These are phyloP conservation scores for Talaromyces amestolkiae DNA, from an alignment of 2,329 filamentous ascomycete genomes.

Conservation along the genomic window DNA sequence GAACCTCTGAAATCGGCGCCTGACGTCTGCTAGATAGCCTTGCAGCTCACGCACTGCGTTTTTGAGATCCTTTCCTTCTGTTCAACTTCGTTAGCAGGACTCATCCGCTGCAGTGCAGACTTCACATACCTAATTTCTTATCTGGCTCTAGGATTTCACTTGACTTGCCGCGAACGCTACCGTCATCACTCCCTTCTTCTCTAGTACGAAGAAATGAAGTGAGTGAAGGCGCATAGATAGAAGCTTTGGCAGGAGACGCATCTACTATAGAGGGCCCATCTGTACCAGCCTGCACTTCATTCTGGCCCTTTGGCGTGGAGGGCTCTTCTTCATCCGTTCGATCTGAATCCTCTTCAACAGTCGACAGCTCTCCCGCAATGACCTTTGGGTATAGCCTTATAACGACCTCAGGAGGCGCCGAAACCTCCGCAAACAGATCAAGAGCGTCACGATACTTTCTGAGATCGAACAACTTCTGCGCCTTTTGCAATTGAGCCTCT, in stretches of 20 bases:
- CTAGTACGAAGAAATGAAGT: conserved; percentile 38
- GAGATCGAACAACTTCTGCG: conserved; percentile 75
- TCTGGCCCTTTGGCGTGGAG: conserved; percentile 27
- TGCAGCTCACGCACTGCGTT: conserved; percentile 79
- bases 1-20: conserved; percentile 62
- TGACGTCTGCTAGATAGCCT: conserved; percentile 82
- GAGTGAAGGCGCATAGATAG: conserved; percentile 38
- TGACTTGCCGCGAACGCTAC: conserved; percentile 37
- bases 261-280: conserved; percentile 31
- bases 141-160: conserved; percentile 29
- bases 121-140: conserved; percentile 31
- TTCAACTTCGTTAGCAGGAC: conserved; percentile 16
- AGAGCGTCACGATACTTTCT: conserved; percentile 82
- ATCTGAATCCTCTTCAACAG: conserved; percentile 51
- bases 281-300: conserved; percentile 28
- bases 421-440: conserved; percentile 86
- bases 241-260: conserved; percentile 25
- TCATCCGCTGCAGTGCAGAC: background rate
- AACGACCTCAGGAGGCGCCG: conserved; percentile 84
- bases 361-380: conserved; percentile 79
- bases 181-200: conserved; percentile 41
- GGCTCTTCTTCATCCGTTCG: conserved; percentile 31
- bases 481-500: conserved; percentile 88
- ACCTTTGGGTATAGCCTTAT: conserved; percentile 77
- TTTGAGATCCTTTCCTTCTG: conserved; percentile 80